phyloP scores from a whole-genome alignment of 164 flowering plant species.

The Macadamia tetraphylla region DNA sequence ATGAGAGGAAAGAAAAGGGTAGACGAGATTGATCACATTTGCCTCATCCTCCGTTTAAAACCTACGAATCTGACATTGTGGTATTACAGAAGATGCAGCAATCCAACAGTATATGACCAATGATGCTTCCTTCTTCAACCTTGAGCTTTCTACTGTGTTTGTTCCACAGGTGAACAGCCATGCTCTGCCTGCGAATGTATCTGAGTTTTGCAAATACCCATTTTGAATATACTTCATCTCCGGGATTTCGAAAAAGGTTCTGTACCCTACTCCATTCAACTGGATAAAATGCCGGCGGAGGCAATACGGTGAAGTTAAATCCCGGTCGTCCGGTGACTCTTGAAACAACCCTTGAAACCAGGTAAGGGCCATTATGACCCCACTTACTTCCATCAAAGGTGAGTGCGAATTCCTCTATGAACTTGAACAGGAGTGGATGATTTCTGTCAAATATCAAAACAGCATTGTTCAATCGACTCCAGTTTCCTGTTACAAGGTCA shows the following conservation, averaged over 20 bases:
- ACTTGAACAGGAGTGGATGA: conserved; percentile 64
- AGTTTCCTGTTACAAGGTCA: conserved; percentile 45
- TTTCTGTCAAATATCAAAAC: conserved; percentile 77
- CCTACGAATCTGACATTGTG: conserved; percentile 20
- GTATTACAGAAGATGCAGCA: conserved; percentile 50
- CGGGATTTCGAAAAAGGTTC: conserved; percentile 45
- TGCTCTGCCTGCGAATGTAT: conserved; percentile 42
- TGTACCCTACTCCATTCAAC: conserved; percentile 66
- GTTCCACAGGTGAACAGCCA: conserved; percentile 83
- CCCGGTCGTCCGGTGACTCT: conserved; percentile 38
- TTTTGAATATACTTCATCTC: conserved; percentile 26
- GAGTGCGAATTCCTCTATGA: conserved; percentile 77
- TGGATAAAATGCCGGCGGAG: conserved; percentile 75
- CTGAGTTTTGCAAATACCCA: conserved; percentile 49
- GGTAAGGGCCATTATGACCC: conserved; percentile 96
- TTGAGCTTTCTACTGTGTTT: conserved; percentile 48
- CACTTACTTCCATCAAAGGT: conserved; percentile 88
- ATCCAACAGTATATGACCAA: conserved; percentile 30
- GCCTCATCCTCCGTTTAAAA: not conserved
- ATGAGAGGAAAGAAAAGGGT: not conserved
- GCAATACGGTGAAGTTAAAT: conserved; percentile 60
- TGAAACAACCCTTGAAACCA: conserved; percentile 82
- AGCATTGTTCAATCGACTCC: conserved; percentile 92
- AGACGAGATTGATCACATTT: not conserved
- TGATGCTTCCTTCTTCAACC: conserved; percentile 72